Evolutionary conservation across 371 early-diverging fungal species (phyloP).

Genomic region (Mucor velutinosus): DNA sequence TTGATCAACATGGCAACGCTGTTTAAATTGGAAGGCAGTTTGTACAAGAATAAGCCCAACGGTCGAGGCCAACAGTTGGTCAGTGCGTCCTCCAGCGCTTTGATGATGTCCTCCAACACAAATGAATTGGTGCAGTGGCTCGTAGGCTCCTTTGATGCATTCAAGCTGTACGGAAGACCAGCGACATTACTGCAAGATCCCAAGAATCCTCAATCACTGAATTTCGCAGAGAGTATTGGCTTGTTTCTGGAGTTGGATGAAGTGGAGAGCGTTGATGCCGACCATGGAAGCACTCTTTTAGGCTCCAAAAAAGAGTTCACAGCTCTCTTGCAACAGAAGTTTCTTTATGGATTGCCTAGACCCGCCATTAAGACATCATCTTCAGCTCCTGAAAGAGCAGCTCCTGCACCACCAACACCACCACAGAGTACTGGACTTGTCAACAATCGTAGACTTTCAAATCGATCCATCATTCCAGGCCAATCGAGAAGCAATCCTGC

Average conservation of each 20-base stretch:
- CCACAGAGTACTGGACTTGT: not conserved
- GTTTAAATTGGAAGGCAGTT: conserved; percentile 47
- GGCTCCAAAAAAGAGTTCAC: conserved; percentile 35
- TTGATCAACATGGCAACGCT: conserved; percentile 43
- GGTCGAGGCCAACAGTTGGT: conserved; percentile 22
- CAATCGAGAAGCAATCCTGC: not conserved
- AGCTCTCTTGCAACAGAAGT: conserved; percentile 25
- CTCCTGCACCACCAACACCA: not conserved
- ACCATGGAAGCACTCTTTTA: conserved; percentile 13
- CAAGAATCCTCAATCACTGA: conserved; percentile 30
- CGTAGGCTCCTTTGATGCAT: conserved; percentile 48
- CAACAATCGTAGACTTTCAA: not conserved
- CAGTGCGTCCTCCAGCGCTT: conserved; percentile 26
- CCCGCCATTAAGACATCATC: not conserved
- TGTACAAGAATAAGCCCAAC: conserved; percentile 18
- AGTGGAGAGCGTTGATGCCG: conserved; percentile 27
- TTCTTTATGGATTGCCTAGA: conserved; percentile 4
- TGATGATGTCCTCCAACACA: conserved; percentile 46
- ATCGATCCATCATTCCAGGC: not conserved
- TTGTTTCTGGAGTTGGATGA: conserved; percentile 42
- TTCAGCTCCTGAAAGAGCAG: not conserved
- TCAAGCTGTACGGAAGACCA: conserved; percentile 57
- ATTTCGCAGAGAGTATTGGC: conserved; percentile 35
- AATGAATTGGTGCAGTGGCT: conserved; percentile 53
- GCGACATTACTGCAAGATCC: conserved; percentile 33